Evolutionary conservation across 2,329 filamentous ascomycete genomes (phyloP).

Genomic region (Aureobasidium sp.): DNA sequence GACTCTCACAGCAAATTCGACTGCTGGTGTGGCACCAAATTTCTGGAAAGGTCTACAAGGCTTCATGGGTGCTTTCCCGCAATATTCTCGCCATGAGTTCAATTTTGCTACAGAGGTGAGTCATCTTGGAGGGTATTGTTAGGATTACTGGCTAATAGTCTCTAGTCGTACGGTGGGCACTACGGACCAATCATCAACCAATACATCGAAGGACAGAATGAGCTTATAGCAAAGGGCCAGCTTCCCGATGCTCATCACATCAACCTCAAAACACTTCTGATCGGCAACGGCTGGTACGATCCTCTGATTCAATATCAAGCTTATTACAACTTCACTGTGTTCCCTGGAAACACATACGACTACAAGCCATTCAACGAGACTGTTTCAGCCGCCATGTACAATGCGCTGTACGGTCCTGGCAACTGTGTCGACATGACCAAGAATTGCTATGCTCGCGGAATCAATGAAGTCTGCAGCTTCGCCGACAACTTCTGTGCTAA

Average conservation of each 20-base stretch:
- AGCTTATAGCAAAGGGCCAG: constrained; percentile 16
- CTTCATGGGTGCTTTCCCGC: constrained; percentile 54
- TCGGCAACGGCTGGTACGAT: constrained; percentile 55
- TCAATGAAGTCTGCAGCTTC: constrained; percentile 44
- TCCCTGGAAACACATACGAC: constrained; percentile 52
- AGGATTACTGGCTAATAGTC: not conserved
- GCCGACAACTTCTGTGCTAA: constrained; percentile 51
- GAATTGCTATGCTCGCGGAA: constrained; percentile 47
- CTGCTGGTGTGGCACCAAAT: constrained; percentile 47
- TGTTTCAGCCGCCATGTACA: constrained; percentile 46
- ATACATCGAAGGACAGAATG: constrained; percentile 18
- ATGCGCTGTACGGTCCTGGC: constrained; percentile 53
- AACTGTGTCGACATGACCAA: constrained; percentile 54
- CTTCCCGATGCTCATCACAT: constrained; percentile 28
- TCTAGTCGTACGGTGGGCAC: constrained; percentile 24
- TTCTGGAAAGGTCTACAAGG: constrained; percentile 57
- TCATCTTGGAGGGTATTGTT: not conserved
- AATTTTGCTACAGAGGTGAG: constrained; percentile 25
- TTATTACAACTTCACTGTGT: constrained; percentile 52
- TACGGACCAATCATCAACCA: constrained; percentile 26
- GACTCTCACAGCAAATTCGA: constrained; percentile 47
- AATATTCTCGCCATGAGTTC: constrained; percentile 27
- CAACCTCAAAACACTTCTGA: constrained; percentile 26
- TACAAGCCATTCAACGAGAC: constrained; percentile 46
- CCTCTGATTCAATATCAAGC: constrained; percentile 50